These are phyloP conservation scores for Flaveria floridana DNA, from an alignment of 140 eudicot species.

Conservation along the genomic window DNA sequence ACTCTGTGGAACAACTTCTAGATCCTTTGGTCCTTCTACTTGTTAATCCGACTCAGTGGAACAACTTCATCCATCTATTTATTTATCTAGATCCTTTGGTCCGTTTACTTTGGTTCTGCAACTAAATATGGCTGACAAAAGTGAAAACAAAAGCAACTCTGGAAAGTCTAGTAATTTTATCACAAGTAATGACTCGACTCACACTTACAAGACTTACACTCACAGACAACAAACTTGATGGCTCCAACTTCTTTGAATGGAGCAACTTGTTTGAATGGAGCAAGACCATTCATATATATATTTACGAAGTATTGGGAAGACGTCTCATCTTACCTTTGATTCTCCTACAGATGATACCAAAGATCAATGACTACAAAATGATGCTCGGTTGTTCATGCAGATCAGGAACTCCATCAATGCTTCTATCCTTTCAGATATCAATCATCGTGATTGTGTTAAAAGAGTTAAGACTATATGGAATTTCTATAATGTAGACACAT, in stretches of 20 bases:
- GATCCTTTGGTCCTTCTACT: too few species aligned
- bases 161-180: too few species aligned
- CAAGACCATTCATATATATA: not conserved
- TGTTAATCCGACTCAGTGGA: too few species aligned
- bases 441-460: not conserved
- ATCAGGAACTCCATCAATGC: not conserved
- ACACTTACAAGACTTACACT: too few species aligned
- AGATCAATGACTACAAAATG: not conserved
- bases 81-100: too few species aligned
- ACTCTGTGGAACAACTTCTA: too few species aligned
- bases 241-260: constrained; percentile 4
- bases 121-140: too few species aligned
- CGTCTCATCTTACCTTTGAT: not conserved
- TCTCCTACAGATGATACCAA: not conserved
- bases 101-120: too few species aligned
- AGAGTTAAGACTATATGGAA: not conserved
- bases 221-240: not conserved
- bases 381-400: not conserved
- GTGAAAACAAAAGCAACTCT: too few species aligned
- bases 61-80: too few species aligned
- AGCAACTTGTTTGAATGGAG: constrained; percentile 2
- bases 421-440: not conserved
- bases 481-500: not conserved
- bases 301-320: not conserved
- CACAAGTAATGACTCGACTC: too few species aligned